Evolutionary conservation across 768 basidiomycete genomes (phyloP).

Genomic region (Cyclocybe aegerita): DNA sequence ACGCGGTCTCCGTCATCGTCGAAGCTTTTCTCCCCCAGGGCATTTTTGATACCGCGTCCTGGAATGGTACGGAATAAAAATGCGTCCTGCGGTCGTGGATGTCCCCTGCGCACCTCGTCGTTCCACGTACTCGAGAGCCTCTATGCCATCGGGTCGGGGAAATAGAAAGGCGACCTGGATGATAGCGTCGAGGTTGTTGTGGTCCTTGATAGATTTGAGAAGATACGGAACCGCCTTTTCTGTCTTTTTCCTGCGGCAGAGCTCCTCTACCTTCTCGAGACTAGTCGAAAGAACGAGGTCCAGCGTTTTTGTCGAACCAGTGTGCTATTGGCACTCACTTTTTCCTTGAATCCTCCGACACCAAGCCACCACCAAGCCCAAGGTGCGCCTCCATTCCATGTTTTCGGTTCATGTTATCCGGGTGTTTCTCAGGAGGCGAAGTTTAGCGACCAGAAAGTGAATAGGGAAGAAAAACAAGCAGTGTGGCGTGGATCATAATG

Average conservation of each 20-base stretch:
- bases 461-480: no score
- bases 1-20: no score
- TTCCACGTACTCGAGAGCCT: slow-evolving; percentile 2
- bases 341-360: slow-evolving; percentile 25
- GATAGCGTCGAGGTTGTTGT: slow-evolving; percentile 38
- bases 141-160: neutral
- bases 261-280: slow-evolving; percentile 5
- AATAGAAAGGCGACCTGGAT: slow-evolving; percentile 30
- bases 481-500: no score
- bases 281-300: neutral
- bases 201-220: slow-evolving; percentile 36
- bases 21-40: no score
- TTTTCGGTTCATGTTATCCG: no score
- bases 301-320: neutral
- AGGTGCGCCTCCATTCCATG: no score
- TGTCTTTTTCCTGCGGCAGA: slow-evolving; percentile 1
- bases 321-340: slow-evolving; percentile 13
- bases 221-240: slow-evolving; percentile 31
- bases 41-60: no score
- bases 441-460: no score
- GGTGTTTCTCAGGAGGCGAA: no score
- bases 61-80: no score
- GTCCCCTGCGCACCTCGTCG: neutral
- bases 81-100: no score
- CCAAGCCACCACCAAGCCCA: slow-evolving; percentile 27